Evolutionary conservation across 2,329 filamentous ascomycete species (phyloP), one percentile per base, ranked within the genome.

Genomic region (Pestalotiopsis sp.): DNA sequence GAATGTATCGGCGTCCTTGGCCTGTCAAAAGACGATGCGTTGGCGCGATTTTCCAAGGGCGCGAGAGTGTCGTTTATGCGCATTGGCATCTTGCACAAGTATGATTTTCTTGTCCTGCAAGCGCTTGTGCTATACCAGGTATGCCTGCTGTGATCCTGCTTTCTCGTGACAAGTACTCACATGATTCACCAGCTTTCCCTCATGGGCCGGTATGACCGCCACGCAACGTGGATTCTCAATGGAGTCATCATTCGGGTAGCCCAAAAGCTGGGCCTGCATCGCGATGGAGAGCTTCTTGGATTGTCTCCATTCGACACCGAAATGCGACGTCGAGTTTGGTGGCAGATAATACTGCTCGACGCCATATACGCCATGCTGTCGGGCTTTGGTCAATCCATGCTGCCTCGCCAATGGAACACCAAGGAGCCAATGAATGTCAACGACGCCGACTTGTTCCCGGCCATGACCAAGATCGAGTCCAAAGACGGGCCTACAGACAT

Each of bases 321-420:
- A 74, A 91, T 92, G 82, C 84, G 89, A n/a, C 81, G 89, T 57
- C 82, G 90, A 6, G 81, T 91, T 22, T 92, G 89, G 89, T 90
- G 88, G 88, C 85, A 88, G 73, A 84, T 91, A 30, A 81, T 88
- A 62, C 79, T 89, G 66, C 80, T 88, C 65, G 88, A 90, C 69
- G 81, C 84, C 57, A 85, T 87, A 70, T 85, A 85, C 66, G 87
- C 86, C 56, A 77, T 89, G 67, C 79, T 87, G 67, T 88, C 88
- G 4, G 88, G 88, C 1, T 81, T 89, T 26, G 86, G 81, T 68
- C 83, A 86, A 70, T 83, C 84, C 10, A 77, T 86, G 65, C 77
- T 87, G 2, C 83, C 84, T 3, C 80, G 79, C n/a, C 81, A 80
- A 55, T 89, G 86, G 84, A 84, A 88, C 68, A 88, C 87, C 4